These are phyloP conservation scores for Triticum aestivum DNA, from an alignment of 176 grass and related monocot genomes.

Conservation along the genomic window DNA sequence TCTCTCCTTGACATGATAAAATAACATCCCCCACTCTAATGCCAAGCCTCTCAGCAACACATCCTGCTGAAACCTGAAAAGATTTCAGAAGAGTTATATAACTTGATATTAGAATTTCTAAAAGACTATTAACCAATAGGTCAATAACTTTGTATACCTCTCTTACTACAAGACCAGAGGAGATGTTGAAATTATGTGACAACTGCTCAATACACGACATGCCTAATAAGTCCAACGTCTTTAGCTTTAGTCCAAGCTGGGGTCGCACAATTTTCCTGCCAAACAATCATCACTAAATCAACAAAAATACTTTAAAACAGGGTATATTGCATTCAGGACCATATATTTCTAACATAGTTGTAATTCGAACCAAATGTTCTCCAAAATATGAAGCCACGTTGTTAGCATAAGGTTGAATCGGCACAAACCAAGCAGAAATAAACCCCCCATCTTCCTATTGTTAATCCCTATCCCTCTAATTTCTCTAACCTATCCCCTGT, in stretches of 20 bases:
- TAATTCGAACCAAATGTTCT: not conserved
- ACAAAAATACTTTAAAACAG: not conserved
- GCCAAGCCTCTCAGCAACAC: not conserved
- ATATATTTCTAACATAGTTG: not conserved
- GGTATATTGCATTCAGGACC: not conserved
- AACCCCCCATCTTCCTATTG: no score
- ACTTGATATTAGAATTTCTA: not conserved
- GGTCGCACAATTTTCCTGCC: constrained; percentile 5
- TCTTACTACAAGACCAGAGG: not conserved
- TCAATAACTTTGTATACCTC: not conserved
- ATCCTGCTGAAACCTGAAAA: not conserved
- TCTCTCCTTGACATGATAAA: not conserved
- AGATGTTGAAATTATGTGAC: not conserved
- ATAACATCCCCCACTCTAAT: constrained; percentile 10
- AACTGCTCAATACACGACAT: not conserved
- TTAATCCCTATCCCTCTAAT: no score
- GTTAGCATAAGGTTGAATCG: not conserved
- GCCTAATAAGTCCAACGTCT: not conserved
- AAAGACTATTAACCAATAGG: not conserved
- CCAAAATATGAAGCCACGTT: not conserved
- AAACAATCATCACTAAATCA: not conserved
- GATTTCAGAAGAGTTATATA: not conserved
- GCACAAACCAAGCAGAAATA: not conserved
- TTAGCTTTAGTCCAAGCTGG: constrained; percentile 15
- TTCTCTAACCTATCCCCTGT: no score